Evolutionary conservation across 306 rosid genomes (phyloP).

Genomic region (Dryas alaskensis): DNA sequence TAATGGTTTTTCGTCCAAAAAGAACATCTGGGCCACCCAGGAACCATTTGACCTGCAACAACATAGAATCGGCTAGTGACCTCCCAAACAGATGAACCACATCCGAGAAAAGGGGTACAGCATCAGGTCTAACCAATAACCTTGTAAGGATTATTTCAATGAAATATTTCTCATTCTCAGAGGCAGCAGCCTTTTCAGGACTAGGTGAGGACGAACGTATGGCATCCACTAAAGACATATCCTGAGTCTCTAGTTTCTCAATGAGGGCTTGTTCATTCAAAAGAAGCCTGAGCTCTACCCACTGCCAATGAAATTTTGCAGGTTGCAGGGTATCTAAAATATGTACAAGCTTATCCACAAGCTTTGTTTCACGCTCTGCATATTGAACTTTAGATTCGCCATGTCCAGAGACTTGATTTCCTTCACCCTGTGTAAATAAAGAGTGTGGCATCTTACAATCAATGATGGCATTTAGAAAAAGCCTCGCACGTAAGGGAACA

Average conservation of each 20-base stretch:
- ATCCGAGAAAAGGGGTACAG: slow-evolving; percentile 87
- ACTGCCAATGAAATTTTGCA: slow-evolving; percentile 98
- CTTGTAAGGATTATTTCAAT: slow-evolving; percentile 83
- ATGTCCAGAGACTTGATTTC: slow-evolving; percentile 51
- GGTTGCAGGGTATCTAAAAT: slow-evolving; percentile 87
- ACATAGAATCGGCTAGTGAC: slow-evolving; percentile 91
- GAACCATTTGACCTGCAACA: slow-evolving; percentile 94
- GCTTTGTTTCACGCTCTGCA: slow-evolving; percentile 58
- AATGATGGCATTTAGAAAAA: slow-evolving; percentile 75
- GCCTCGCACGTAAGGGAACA: slow-evolving; percentile 92
- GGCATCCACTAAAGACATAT: slow-evolving; percentile 68
- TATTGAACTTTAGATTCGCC: slow-evolving; percentile 54
- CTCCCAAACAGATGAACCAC: slow-evolving; percentile 91
- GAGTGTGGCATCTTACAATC: slow-evolving; percentile 78
- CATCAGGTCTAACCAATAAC: slow-evolving; percentile 96
- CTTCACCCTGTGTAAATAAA: slow-evolving; percentile 41
- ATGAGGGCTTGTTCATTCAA: slow-evolving; percentile 86
- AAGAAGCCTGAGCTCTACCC: slow-evolving; percentile 94
- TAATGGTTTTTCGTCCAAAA: slow-evolving; percentile 80
- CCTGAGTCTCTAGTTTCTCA: slow-evolving; percentile 63
- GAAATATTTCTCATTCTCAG: slow-evolving; percentile 90
- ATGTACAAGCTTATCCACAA: slow-evolving; percentile 70
- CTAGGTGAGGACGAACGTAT: slow-evolving; percentile 68
- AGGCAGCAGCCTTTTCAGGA: slow-evolving; percentile 69
- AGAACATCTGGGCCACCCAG: slow-evolving; percentile 81